Percentiles rank a stretch among this genome's conserved stretches.
phyloP scores from a whole-genome alignment of 1,284 basidiomycete species.

The Malassezia caprae region DNA sequence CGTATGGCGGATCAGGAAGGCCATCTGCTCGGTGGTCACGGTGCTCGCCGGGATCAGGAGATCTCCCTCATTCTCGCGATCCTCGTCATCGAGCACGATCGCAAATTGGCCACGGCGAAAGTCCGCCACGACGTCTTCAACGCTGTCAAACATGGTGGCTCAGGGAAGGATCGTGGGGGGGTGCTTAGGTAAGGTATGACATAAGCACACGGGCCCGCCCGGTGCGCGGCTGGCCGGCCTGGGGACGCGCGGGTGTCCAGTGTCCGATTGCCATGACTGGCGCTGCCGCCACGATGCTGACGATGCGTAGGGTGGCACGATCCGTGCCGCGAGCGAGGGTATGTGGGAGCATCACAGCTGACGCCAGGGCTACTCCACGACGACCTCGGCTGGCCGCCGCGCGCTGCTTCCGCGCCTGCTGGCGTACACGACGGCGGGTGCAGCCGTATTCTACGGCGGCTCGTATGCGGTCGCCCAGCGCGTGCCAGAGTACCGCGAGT shows the following conservation, averaged over 20 bases:
- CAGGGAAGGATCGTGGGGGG: not conserved
- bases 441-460: slow-evolving; percentile 38
- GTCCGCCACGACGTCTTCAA: slow-evolving; percentile 30
- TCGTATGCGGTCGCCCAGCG: slow-evolving; percentile 36
- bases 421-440: slow-evolving; percentile 24
- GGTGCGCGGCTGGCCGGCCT: not conserved
- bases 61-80: slow-evolving; percentile 47
- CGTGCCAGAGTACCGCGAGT: slow-evolving; percentile 54
- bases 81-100: slow-evolving; percentile 45
- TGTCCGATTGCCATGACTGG: slow-evolving; percentile 3
- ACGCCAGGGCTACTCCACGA: not conserved
- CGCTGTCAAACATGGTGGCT: slow-evolving; percentile 30
- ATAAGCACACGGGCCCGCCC: slow-evolving; percentile 7
- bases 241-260: slow-evolving; percentile 1
- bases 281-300: slow-evolving; percentile 13
- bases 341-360: not conserved
- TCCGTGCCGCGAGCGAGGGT: not conserved
- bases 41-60: slow-evolving; percentile 37
- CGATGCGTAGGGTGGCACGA: slow-evolving; percentile 1
- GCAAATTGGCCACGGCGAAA: slow-evolving; percentile 38
- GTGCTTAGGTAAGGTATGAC: not conserved
- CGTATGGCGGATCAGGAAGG: slow-evolving; percentile 90
- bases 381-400: slow-evolving; percentile 2
- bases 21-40: slow-evolving; percentile 91
- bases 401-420: slow-evolving; percentile 26